Percentiles rank a stretch among this genome's conserved stretches.
These are phyloP conservation scores for Hygrocybe punicea DNA, from an alignment of 768 basidiomycete species.

Conservation along the genomic window DNA sequence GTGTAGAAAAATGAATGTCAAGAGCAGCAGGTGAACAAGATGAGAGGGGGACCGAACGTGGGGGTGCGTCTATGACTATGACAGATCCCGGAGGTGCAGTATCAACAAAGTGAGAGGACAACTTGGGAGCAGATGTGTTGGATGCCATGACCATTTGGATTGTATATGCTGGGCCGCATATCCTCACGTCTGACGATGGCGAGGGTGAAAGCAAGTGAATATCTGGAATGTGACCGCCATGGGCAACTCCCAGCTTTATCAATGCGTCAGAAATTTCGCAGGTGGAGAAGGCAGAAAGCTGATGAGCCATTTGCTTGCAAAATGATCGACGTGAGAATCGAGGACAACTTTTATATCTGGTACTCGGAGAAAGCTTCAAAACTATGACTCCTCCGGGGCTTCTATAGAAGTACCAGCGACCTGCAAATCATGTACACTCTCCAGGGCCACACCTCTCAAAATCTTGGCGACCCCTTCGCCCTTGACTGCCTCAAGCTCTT, in stretches of 20 bases:
- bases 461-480: constrained; percentile 61
- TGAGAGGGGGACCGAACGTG: constrained; percentile 43
- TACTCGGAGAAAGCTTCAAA: too few relatives aligned
- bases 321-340: background rate
- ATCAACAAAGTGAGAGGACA: constrained; percentile 78
- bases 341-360: too few relatives aligned
- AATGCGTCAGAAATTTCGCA: constrained; percentile 90
- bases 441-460: constrained; percentile 58
- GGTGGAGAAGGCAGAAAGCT: constrained; percentile 48
- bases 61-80: constrained; percentile 72
- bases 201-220: constrained; percentile 56
- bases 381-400: too few relatives aligned
- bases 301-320: background rate
- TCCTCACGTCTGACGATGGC: constrained; percentile 30
- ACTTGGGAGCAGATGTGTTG: constrained; percentile 59
- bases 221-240: constrained; percentile 82
- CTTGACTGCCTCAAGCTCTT: constrained; percentile 68
- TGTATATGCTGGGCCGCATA: constrained; percentile 82
- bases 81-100: constrained; percentile 60
- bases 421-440: constrained; percentile 67
- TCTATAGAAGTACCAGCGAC: constrained; percentile 40
- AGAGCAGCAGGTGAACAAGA: background rate
- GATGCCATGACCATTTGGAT: constrained; percentile 71
- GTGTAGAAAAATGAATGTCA: background rate
- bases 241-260: constrained; percentile 65